Conservation (phyloP, 306 rosid genomes). For the Dalbergia cultrata region DNA sequence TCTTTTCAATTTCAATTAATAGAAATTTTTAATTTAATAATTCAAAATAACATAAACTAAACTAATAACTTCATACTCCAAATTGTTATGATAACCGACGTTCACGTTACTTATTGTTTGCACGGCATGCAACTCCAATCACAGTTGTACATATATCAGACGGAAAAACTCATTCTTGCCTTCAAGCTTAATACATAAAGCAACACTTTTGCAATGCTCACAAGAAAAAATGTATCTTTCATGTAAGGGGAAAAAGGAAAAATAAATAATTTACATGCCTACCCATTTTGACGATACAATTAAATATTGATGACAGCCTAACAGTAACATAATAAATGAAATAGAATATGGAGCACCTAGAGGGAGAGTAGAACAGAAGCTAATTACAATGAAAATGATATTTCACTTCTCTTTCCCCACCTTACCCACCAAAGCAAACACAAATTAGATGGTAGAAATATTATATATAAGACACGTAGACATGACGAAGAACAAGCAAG, state of each 20-base stretch:
- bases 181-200: neutral
- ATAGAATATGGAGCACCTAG: constrained; percentile 21
- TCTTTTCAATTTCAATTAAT: neutral
- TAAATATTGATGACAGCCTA: constrained; percentile 46
- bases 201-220: neutral
- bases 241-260: neutral
- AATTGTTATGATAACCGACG: too few species aligned
- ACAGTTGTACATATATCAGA: neutral
- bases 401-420: constrained; percentile 40
- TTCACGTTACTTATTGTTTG: neutral
- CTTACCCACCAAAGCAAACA: constrained; percentile 30
- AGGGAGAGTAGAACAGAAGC: constrained; percentile 39
- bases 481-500: constrained; percentile 52
- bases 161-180: constrained; percentile 10
- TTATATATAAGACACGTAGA: constrained; percentile 41
- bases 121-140: neutral
- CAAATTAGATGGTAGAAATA: constrained; percentile 30
- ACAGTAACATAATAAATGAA: constrained; percentile 42
- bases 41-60: too few species aligned
- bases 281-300: constrained; percentile 47
- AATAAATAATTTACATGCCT: constrained; percentile 46
- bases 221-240: neutral
- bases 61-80: too few species aligned
- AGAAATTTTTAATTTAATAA: neutral
- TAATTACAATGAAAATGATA: constrained; percentile 65